These are phyloP conservation scores for Metahyphopichia silvanorum DNA, from an alignment of 805 yeast genomes.

Conservation along the genomic window DNA sequence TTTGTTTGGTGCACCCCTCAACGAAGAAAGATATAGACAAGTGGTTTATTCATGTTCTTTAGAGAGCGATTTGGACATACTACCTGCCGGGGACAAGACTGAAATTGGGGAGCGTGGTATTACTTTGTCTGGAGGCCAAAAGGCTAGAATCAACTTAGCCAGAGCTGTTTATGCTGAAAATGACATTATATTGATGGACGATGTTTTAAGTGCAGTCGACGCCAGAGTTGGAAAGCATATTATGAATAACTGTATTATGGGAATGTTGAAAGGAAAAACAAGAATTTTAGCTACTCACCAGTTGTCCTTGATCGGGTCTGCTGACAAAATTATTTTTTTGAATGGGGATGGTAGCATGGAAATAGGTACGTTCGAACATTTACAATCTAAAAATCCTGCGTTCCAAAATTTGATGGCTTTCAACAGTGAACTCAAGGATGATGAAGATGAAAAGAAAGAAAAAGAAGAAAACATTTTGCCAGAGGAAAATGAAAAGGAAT, in stretches of 20 bases:
- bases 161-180: slow-evolving; percentile 31
- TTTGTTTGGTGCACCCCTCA: slow-evolving; percentile 22
- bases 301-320: slow-evolving; percentile 29
- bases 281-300: slow-evolving; percentile 38
- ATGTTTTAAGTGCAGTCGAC: slow-evolving; percentile 37
- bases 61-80: slow-evolving; percentile 27
- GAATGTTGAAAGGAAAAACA: slow-evolving; percentile 24
- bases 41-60: slow-evolving; percentile 28
- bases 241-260: slow-evolving; percentile 27
- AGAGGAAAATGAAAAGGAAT: slow-evolving; percentile 15
- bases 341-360: slow-evolving; percentile 30
- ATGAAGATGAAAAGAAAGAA: slow-evolving; percentile 11
- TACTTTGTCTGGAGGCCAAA: slow-evolving; percentile 37
- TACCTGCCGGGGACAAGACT: slow-evolving; percentile 33
- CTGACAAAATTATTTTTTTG: slow-evolving; percentile 27
- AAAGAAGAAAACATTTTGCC: slow-evolving; percentile 4
- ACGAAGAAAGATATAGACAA: slow-evolving; percentile 19
- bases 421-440: slow-evolving; percentile 12
- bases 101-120: slow-evolving; percentile 38
- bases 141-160: slow-evolving; percentile 34
- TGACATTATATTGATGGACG: slow-evolving; percentile 30
- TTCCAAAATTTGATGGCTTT: slow-evolving; percentile 27
- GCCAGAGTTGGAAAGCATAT: slow-evolving; percentile 37
- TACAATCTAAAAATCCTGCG: slow-evolving; percentile 18
- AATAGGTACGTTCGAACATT: slow-evolving; percentile 26